Conservation (phyloP, 345 rosid genomes). For the Erodium maritimum region DNA sequence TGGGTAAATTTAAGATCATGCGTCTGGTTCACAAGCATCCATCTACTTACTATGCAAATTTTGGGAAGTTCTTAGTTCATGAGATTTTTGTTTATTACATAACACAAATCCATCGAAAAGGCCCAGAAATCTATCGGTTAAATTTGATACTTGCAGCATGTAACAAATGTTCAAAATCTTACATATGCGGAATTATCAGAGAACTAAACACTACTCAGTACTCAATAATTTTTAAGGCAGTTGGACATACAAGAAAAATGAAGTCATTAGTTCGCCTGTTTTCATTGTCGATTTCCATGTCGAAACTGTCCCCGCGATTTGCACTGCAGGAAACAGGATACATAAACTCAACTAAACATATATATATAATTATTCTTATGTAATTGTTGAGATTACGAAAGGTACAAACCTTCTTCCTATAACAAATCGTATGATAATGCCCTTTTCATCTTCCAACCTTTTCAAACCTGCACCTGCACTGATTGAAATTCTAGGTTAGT, state of each 20-base stretch:
- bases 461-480: slow-evolving; percentile 34
- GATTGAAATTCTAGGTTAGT: slow-evolving; percentile 9
- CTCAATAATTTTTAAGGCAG: background rate
- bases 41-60: background rate
- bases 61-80: background rate
- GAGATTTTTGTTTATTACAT: background rate
- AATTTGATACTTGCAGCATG: background rate
- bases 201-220: background rate
- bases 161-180: background rate
- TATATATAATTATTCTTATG: background rate
- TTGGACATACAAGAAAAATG: slow-evolving; percentile 28
- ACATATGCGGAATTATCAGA: background rate
- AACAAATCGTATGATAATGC: slow-evolving; percentile 66
- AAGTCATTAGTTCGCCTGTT: slow-evolving; percentile 32
- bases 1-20: background rate
- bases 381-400: slow-evolving; percentile 4
- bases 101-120: background rate
- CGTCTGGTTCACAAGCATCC: background rate
- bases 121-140: background rate
- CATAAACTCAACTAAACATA: slow-evolving; percentile 1
- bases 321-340: slow-evolving; percentile 37
- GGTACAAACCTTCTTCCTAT: slow-evolving; percentile 75
- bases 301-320: slow-evolving; percentile 35
- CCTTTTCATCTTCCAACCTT: slow-evolving; percentile 56
- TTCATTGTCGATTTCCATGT: slow-evolving; percentile 29